Evolutionary conservation across 805 yeast species (phyloP), one percentile per base, ranked within the genome.

Genomic region (Candida tibetensis): DNA sequence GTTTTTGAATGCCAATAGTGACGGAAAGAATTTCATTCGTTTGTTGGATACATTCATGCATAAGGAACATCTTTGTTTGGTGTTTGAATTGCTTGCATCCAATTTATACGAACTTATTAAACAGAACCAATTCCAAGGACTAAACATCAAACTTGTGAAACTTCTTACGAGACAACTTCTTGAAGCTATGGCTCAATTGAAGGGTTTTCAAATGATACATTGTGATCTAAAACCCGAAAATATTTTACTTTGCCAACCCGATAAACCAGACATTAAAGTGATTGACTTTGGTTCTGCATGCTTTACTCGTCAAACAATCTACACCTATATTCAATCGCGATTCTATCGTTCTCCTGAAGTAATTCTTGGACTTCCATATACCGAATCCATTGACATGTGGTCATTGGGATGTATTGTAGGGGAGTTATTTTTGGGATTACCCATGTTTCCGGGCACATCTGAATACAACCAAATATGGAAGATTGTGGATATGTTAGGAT

Each of bases 181-280:
- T 40, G 95, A 86, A 49, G 79, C 96, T 0, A 65, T 93, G 51
- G 73, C 84, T 28, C 83, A 85, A 17, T 72, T 93, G 48, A 93
- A 93, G 54, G 83, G 81, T 28, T 79, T 86, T 32, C 84, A 85
- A 47, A 72, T 93, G 51, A 89, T 93, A 30, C 99, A 93, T 57
- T 93, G 99, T 65, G 99, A 93, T 63, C 69, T 93, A 56, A 93
- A 93, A 58, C 99, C 99, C 0, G 99, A 93, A 54, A 93, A 93
- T 58, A 89, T 93, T 34, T 64, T 93, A 38, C 66, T 93, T 22
- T 78, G 85, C 36, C 78, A 82, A 34, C 81, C 89, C 4, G 95
- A 88, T 58, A 77, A 81, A 45, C 93, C 96, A 0, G 86, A 81
- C 30, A 78, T 93, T 49, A 93, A 93, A 61, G 84, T 93, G 30